phyloP scores from a whole-genome alignment of 2,329 filamentous ascomycete species.

The Acephala macrosclerotiorum region DNA sequence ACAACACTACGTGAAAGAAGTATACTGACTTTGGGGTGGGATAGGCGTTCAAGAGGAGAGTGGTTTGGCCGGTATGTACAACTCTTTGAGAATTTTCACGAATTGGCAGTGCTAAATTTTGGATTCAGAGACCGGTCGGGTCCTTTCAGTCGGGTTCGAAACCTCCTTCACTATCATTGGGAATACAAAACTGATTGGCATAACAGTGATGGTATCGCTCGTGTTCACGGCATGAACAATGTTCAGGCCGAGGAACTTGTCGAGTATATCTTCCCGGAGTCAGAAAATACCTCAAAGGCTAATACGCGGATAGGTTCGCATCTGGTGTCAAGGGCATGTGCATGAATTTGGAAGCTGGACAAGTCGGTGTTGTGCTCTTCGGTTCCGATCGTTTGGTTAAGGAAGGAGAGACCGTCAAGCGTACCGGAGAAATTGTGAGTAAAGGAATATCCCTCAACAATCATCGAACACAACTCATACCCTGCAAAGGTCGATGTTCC shows the following conservation, averaged over 20 bases:
- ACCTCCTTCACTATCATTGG: constrained; percentile 23
- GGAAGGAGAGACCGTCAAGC: constrained; percentile 99
- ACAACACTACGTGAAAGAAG: too few species aligned
- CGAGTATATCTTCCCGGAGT: constrained; percentile 73
- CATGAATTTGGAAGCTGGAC: constrained; percentile 99
- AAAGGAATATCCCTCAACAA: constrained; percentile 47
- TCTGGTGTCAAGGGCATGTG: constrained; percentile 99
- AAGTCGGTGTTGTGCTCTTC: constrained; percentile 99
- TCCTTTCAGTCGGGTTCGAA: constrained; percentile 96
- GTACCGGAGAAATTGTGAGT: constrained; percentile 98
- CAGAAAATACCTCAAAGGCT: constrained; percentile 28
- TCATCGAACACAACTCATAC: constrained; percentile 28
- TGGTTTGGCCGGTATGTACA: too few species aligned
- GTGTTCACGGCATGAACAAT: constrained; percentile 99
- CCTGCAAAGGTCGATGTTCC: constrained; percentile 85
- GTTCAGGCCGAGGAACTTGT: constrained; percentile 99
- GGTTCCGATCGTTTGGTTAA: constrained; percentile 99
- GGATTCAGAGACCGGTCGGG: constrained; percentile 98
- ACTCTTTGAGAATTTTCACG: too few species aligned
- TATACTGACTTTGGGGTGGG: too few species aligned
- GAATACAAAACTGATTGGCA: constrained; percentile 32
- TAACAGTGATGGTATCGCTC: constrained; percentile 97
- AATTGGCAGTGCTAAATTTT: too few species aligned
- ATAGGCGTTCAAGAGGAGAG: constrained; percentile 90
- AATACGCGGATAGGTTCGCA: constrained; percentile 75